These are phyloP conservation scores for Crithidia sp. DNA, from an alignment of 208 protist genomes.

Conservation along the genomic window DNA sequence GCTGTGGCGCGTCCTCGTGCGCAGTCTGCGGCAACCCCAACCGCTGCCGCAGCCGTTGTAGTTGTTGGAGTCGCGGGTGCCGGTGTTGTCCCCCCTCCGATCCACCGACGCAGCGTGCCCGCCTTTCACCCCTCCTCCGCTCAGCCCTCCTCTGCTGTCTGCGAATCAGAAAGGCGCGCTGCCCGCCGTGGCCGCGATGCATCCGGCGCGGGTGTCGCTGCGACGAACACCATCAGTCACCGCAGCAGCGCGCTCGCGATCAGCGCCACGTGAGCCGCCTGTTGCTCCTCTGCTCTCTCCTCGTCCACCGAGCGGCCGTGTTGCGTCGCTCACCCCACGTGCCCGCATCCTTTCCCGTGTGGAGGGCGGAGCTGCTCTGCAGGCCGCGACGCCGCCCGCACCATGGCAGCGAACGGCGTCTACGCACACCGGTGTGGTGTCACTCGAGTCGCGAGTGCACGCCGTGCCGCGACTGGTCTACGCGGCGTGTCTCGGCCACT, in stretches of 20 bases:
- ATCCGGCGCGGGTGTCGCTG: neutral
- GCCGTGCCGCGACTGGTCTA: slow-evolving; percentile 30
- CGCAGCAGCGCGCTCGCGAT: slow-evolving; percentile 5
- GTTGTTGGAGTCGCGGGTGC: too few species aligned
- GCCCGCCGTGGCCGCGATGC: slow-evolving; percentile 1
- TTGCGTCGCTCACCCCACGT: slow-evolving; percentile 8
- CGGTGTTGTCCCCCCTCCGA: neutral
- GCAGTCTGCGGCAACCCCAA: neutral
- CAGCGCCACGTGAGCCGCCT: slow-evolving; percentile 8
- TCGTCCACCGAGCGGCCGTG: neutral
- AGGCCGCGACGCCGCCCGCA: neutral
- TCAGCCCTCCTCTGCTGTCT: neutral
- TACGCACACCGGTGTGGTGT: neutral
- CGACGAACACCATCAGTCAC: neutral
- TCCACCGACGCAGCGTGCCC: neutral
- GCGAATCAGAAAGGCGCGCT: slow-evolving; percentile 3
- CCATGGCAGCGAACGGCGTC: neutral
- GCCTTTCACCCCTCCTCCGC: neutral
- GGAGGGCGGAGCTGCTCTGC: neutral
- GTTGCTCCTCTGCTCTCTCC: slow-evolving; percentile 8
- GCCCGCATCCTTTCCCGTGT: neutral
- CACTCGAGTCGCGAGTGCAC: neutral
- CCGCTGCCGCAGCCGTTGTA: too few species aligned
- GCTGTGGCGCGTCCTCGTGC: neutral
- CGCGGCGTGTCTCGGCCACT: slow-evolving; percentile 40